phyloP scores from a whole-genome alignment of 2,329 filamentous ascomycete genomes.

The Microascus cirrosus region DNA sequence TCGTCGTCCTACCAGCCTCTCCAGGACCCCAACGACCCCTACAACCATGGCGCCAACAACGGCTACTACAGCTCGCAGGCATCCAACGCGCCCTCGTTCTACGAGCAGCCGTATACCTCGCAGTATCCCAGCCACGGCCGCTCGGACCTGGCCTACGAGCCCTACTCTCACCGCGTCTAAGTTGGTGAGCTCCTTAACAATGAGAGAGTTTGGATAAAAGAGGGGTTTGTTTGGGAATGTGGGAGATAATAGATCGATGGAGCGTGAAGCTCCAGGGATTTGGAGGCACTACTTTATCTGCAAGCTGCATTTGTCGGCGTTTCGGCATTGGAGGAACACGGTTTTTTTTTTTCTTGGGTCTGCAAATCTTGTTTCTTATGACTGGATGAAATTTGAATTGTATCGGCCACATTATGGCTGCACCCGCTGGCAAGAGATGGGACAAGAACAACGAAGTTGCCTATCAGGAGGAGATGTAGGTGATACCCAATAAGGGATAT shows the following conservation, averaged over 20 bases:
- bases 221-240: not conserved
- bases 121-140: conserved; percentile 27
- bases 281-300: not conserved
- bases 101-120: conserved; percentile 16
- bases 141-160: conserved; percentile 50
- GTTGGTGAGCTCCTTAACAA: not conserved
- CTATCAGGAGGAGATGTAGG: too few species aligned
- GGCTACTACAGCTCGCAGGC: conserved; percentile 12
- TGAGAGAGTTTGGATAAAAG: not conserved
- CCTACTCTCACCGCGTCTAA: conserved; percentile 40
- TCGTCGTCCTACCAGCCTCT: conserved; percentile 33
- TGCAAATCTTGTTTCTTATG: conserved; percentile 5
- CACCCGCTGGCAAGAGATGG: not conserved
- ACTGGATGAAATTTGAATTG: not conserved
- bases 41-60: conserved; percentile 9
- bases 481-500: too few species aligned
- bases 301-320: not conserved
- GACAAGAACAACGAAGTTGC: not conserved
- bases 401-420: not conserved
- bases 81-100: conserved; percentile 15
- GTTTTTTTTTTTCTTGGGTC: conserved; percentile 3
- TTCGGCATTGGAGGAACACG: not conserved
- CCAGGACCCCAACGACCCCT: conserved; percentile 19
- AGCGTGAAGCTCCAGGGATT: conserved; percentile 21
- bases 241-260: not conserved